phyloP scores from a whole-genome alignment of 2,329 filamentous ascomycete species.

The Penicillium sclerotigenum region DNA sequence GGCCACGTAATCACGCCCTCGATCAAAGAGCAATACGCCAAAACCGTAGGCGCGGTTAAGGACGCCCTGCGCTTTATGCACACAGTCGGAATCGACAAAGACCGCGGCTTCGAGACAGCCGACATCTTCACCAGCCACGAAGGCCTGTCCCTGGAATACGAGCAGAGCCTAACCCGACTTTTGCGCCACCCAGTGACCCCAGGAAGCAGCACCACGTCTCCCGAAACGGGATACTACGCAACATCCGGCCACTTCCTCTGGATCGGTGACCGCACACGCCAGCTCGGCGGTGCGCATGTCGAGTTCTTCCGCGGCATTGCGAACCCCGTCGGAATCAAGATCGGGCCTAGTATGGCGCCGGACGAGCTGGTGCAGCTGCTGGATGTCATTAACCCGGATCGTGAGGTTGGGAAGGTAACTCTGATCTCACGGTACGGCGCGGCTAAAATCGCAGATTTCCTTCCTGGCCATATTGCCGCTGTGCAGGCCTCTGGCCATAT shows the following conservation, averaged over 20 bases:
- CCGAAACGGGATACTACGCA: slow-evolving; percentile 69
- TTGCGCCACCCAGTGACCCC: slow-evolving; percentile 53
- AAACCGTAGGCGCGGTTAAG: slow-evolving; percentile 79
- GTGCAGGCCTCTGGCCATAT: slow-evolving; percentile 73
- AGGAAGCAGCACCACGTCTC: slow-evolving; percentile 1
- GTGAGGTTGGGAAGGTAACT: slow-evolving; percentile 88
- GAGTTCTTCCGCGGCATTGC: slow-evolving; percentile 96
- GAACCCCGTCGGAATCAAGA: slow-evolving; percentile 95
- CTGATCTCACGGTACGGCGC: slow-evolving; percentile 95
- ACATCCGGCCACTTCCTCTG: slow-evolving; percentile 96
- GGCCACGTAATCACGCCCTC: slow-evolving; percentile 83
- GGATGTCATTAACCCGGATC: slow-evolving; percentile 75
- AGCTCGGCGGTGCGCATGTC: slow-evolving; percentile 88
- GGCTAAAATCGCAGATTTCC: slow-evolving; percentile 67
- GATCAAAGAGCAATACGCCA: slow-evolving; percentile 80
- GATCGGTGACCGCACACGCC: slow-evolving; percentile 94
- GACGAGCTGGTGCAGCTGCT: slow-evolving; percentile 75
- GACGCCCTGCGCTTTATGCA: slow-evolving; percentile 92
- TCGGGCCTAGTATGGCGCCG: slow-evolving; percentile 78
- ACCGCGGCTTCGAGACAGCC: slow-evolving; percentile 80
- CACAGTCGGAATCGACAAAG: slow-evolving; percentile 85
- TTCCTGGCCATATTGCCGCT: slow-evolving; percentile 82
- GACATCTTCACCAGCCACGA: slow-evolving; percentile 96
- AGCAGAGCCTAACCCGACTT: slow-evolving; percentile 77
- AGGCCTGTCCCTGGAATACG: slow-evolving; percentile 89